A percentile compares a stretch with the other conserved stretches of the same genome.
phyloP scores from a whole-genome alignment of 2,329 filamentous ascomycete species.

The Tolypocladium amazonense region DNA sequence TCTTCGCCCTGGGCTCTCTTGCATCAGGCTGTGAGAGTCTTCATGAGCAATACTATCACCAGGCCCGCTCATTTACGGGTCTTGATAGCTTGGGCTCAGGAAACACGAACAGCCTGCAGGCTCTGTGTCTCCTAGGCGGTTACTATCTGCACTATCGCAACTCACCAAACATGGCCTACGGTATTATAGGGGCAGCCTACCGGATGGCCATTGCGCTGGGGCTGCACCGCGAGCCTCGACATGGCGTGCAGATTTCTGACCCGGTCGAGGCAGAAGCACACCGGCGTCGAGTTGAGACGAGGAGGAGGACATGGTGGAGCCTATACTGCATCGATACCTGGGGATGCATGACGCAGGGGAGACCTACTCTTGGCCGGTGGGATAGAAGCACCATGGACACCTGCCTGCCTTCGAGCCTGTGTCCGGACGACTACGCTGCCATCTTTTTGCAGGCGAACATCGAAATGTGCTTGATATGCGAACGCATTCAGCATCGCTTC shows the following conservation, averaged over 20 bases:
- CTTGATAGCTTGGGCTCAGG: constrained; percentile 46
- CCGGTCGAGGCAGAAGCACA: neutral
- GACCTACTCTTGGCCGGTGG: constrained; percentile 46
- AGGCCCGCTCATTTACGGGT: constrained; percentile 40
- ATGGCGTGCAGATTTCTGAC: neutral
- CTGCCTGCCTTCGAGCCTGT: constrained; percentile 9
- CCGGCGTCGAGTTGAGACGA: constrained; percentile 1
- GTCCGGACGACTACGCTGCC: constrained; percentile 13
- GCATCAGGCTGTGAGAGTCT: constrained; percentile 43
- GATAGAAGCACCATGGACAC: constrained; percentile 20
- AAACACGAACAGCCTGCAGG: constrained; percentile 65
- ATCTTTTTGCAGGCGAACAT: constrained; percentile 14
- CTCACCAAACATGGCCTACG: constrained; percentile 66
- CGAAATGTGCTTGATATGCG: constrained; percentile 18
- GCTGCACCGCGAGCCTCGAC: constrained; percentile 50
- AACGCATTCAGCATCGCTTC: constrained; percentile 18
- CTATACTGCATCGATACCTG: constrained; percentile 66
- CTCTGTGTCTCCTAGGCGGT: constrained; percentile 59
- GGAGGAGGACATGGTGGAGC: constrained; percentile 56
- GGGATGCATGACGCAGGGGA: constrained; percentile 60
- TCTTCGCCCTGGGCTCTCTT: constrained; percentile 51
- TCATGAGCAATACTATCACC: constrained; percentile 46
- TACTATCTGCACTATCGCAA: constrained; percentile 73
- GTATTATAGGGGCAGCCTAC: constrained; percentile 58
- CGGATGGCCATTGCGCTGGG: constrained; percentile 67